phyloP scores from a whole-genome alignment of 2,329 filamentous ascomycete species.

The Clonostachys rosea region DNA sequence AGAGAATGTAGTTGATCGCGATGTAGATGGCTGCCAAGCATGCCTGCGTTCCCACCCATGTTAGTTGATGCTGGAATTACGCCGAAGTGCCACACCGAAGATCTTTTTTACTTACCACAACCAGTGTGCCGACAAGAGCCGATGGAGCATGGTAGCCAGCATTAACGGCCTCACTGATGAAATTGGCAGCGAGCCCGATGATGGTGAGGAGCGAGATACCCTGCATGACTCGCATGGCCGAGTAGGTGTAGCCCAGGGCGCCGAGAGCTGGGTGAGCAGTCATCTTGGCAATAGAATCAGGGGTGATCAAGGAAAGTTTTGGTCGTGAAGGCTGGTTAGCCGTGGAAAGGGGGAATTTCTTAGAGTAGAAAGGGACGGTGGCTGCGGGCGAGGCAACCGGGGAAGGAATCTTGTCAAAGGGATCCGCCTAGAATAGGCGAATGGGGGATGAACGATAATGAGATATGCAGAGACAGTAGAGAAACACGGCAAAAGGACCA shows the following conservation, averaged over 20 bases:
- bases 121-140: slow-evolving; percentile 73
- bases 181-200: slow-evolving; percentile 77
- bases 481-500: neutral
- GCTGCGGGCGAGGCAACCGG: slow-evolving; percentile 16
- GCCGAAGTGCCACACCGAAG: no score
- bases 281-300: slow-evolving; percentile 29
- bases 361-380: slow-evolving; percentile 31
- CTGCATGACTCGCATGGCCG: slow-evolving; percentile 67
- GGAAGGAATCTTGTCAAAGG: slow-evolving; percentile 23
- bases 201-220: slow-evolving; percentile 68
- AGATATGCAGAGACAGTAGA: neutral
- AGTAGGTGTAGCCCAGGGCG: slow-evolving; percentile 75
- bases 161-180: slow-evolving; percentile 71
- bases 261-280: slow-evolving; percentile 51
- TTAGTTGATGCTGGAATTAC: no score
- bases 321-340: slow-evolving; percentile 28
- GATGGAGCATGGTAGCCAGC: slow-evolving; percentile 62
- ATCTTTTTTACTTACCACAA: slow-evolving; percentile 58
- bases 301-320: slow-evolving; percentile 34
- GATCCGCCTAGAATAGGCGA: slow-evolving; percentile 21
- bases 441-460: slow-evolving; percentile 1
- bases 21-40: slow-evolving; percentile 77
- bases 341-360: slow-evolving; percentile 34
- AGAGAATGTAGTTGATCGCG: slow-evolving; percentile 75
- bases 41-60: slow-evolving; percentile 44